Base-by-base conservation (phyloP, 202 grass and related monocot species). In the Setaria viridis region DNA sequence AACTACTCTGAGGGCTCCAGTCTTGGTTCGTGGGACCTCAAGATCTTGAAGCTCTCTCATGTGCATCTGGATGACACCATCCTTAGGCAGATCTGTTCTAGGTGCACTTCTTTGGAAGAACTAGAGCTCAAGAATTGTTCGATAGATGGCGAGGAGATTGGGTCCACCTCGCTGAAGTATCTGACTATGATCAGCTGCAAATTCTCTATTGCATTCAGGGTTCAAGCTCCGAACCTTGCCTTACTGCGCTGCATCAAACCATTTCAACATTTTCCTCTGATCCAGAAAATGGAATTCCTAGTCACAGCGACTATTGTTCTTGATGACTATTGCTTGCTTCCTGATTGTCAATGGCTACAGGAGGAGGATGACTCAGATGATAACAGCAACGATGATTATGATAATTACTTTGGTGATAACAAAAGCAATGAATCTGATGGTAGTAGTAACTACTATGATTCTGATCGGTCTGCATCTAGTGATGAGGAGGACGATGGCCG, bases 171-270 rank as follows among this genome's bases (percentile, higher is more conserved):
- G 0, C 67, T 86, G 54, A 86, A 74, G 47, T 70, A 60, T 80
- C 63, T 86, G 84, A 15, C 84, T 34, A 80, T 66, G 16, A 63
- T 80, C 76, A 74, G 39, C 11, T 86, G 84, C 45, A 5, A 20
- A 29, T 54, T 43, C 34, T 16, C n/a, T 42, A 20, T 32, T 49
- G 84, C 57, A 37, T 58, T 80, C 57, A 21, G 46, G 68, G 35
- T 80, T 74, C 33, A 73, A 2, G 57, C 77, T 73, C 77, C 77
- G 2, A 55, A 73, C 56, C 68, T 86, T 65, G 57, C 65, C 34
- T 64, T 45, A n/a, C 67, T 86, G 41, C 19, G 34, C 67, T 86
- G 57, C 57, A 74, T 65, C 21, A 73, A 39, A 64, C 84, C 84
- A 35, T 29, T 53, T 78, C 35, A 25, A 19, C 17, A 72, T 63